A percentile compares a stretch with the other conserved stretches of the same genome.
phyloP scores from a whole-genome alignment of 1,139 yeast species.

The Debaryomycetaceae sp. region DNA sequence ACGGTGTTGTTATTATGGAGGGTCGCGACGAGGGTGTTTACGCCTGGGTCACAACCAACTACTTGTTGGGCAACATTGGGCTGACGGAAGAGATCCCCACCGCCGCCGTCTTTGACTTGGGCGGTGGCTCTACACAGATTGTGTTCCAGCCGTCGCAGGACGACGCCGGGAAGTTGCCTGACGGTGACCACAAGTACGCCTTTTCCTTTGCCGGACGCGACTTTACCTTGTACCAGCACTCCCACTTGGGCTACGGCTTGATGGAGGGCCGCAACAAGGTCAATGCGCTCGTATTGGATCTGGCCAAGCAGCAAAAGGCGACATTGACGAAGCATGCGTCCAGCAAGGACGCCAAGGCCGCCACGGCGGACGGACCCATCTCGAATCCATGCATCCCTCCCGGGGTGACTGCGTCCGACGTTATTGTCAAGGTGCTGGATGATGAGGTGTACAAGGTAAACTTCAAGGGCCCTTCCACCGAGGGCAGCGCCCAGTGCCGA shows the following conservation, averaged over 20 bases:
- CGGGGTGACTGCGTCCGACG: conserved; percentile 42
- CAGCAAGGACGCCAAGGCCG: conserved; percentile 28
- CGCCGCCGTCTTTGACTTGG: conserved; percentile 94
- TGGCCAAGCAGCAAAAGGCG: conserved; percentile 27
- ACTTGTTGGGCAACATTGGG: conserved; percentile 85
- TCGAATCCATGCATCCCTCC: conserved; percentile 86
- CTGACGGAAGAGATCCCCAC: conserved; percentile 61
- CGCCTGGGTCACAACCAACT: conserved; percentile 97
- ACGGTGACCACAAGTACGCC: conserved; percentile 82
- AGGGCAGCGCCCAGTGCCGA: conserved; percentile 65
- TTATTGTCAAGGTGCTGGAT: conserved; percentile 41
- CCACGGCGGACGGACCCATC: conserved; percentile 31
- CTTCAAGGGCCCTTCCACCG: conserved; percentile 57
- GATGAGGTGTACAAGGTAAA: conserved; percentile 48
- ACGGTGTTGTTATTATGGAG: conserved; percentile 82
- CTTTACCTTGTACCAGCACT: conserved; percentile 82
- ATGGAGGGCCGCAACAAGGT: conserved; percentile 87
- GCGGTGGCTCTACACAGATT: conserved; percentile 98
- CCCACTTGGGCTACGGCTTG: conserved; percentile 92
- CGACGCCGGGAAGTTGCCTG: conserved; percentile 50
- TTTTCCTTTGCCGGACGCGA: conserved; percentile 72
- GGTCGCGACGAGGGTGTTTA: conserved; percentile 98
- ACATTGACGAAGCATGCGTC: conserved; percentile 21
- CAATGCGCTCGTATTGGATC: conserved; percentile 46
- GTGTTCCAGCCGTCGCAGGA: conserved; percentile 83